phyloP scores from a whole-genome alignment of 306 rosid genomes.

The Lagenaria siceraria region DNA sequence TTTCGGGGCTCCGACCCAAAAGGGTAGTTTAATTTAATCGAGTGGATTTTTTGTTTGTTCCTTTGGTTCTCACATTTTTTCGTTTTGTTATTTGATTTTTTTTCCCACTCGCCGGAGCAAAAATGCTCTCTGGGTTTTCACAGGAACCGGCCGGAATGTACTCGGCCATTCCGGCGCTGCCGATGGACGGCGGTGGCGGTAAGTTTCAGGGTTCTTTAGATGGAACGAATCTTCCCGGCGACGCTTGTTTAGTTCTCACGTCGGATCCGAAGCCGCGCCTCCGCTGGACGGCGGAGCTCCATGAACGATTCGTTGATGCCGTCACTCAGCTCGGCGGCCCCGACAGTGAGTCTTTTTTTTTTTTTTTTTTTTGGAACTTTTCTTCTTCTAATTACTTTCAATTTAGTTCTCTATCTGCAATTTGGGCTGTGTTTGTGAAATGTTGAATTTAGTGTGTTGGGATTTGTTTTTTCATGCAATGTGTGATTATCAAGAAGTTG shows the following conservation, averaged over 20 bases:
- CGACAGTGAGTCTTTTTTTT: slow-evolving; percentile 32
- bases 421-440: background rate
- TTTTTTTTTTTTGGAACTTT: background rate
- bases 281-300: slow-evolving; percentile 58
- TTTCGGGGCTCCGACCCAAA: slow-evolving; percentile 26
- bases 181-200: slow-evolving; percentile 33
- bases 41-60: background rate
- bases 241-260: slow-evolving; percentile 45
- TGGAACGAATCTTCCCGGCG: slow-evolving; percentile 41
- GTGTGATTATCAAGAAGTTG: background rate
- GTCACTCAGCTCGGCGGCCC: slow-evolving; percentile 59
- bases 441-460: background rate
- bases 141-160: slow-evolving; percentile 26
- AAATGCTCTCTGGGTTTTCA: slow-evolving; percentile 13
- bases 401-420: background rate
- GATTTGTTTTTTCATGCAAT: background rate
- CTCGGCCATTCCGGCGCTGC: slow-evolving; percentile 36
- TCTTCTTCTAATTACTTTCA: background rate
- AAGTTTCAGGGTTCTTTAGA: slow-evolving; percentile 40
- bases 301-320: slow-evolving; percentile 51
- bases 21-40: background rate
- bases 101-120: background rate
- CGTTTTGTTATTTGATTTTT: background rate
- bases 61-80: background rate
- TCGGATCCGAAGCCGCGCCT: slow-evolving; percentile 54